phyloP scores from a whole-genome alignment of 208 protist species.

The Crithidia brevicula region DNA sequence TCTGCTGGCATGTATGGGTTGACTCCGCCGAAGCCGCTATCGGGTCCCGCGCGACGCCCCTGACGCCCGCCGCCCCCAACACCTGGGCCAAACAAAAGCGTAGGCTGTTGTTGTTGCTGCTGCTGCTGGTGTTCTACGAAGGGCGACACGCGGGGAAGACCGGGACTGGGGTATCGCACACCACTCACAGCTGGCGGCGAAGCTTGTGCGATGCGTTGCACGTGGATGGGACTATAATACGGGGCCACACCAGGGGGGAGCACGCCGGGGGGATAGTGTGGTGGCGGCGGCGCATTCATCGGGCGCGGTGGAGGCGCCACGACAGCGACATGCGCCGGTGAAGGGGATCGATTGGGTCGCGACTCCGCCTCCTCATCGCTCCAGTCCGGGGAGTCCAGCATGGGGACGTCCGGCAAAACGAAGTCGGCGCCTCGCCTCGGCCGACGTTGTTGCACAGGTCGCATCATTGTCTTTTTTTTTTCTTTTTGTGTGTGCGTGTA shows the following conservation, averaged over 20 bases:
- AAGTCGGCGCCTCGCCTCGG: slow-evolving; percentile 21
- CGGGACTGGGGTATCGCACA: not conserved
- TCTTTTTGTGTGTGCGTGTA: not conserved
- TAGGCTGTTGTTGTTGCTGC: not conserved
- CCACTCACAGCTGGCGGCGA: not conserved
- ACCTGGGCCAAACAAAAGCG: not conserved
- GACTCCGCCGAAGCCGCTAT: no score
- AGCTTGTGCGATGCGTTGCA: not conserved
- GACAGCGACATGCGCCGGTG: not conserved
- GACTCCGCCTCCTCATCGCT: slow-evolving; percentile 20
- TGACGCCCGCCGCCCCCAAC: not conserved
- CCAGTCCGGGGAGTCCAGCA: slow-evolving; percentile 39
- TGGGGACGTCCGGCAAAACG: slow-evolving; percentile 33
- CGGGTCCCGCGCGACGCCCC: not conserved
- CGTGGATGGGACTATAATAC: not conserved
- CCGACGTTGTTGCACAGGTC: slow-evolving; percentile 7
- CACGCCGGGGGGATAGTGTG: not conserved
- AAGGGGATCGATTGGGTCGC: not conserved
- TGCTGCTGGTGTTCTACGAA: slow-evolving; percentile 7
- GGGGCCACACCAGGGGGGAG: not conserved
- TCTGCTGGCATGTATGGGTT: no score
- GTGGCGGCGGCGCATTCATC: no score
- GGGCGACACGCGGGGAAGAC: not conserved
- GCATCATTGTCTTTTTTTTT: slow-evolving; percentile 16
- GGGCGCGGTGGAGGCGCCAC: not conserved